Evolutionary conservation across 768 basidiomycete genomes (phyloP).

Genomic region (Amanita inopinata): DNA sequence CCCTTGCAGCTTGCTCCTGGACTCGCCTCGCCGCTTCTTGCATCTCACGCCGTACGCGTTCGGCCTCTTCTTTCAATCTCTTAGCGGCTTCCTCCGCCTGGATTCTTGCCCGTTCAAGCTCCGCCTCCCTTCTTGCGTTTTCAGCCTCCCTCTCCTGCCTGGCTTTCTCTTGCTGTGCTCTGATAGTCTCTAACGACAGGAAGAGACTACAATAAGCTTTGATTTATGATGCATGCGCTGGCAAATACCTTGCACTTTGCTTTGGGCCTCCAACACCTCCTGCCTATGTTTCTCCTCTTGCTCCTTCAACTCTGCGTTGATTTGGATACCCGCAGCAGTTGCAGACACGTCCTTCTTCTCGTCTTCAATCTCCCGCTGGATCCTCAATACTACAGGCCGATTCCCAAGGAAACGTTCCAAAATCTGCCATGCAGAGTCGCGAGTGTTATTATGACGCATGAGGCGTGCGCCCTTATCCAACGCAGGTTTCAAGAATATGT

Average conservation of each 20-base stretch:
- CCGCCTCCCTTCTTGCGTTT: not conserved
- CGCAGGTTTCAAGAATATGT: conserved; percentile 20
- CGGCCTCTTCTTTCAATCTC: not conserved
- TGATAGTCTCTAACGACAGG: not conserved
- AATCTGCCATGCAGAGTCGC: conserved; percentile 21
- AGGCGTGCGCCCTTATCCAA: conserved; percentile 31
- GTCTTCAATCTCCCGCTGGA: conserved; percentile 15
- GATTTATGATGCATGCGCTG: no score
- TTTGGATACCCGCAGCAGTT: conserved; percentile 22
- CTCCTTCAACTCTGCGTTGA: conserved; percentile 12
- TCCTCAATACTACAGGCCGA: conserved; percentile 10
- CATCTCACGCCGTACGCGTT: not conserved
- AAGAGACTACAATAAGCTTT: no score
- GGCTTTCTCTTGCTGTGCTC: not conserved
- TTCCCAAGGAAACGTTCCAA: conserved; percentile 20
- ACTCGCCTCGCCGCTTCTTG: not conserved
- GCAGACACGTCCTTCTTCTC: conserved; percentile 20
- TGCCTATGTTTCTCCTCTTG: conserved; percentile 8
- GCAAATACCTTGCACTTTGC: no score
- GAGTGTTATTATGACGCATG: conserved; percentile 25
- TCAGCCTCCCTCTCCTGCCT: not conserved
- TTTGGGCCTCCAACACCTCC: conserved; percentile 38
- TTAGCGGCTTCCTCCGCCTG: not conserved
- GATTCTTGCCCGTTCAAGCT: not conserved
- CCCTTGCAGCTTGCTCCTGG: not conserved